phyloP scores from a whole-genome alignment of 2,329 filamentous ascomycete genomes.

The Aspergillus sp. region DNA sequence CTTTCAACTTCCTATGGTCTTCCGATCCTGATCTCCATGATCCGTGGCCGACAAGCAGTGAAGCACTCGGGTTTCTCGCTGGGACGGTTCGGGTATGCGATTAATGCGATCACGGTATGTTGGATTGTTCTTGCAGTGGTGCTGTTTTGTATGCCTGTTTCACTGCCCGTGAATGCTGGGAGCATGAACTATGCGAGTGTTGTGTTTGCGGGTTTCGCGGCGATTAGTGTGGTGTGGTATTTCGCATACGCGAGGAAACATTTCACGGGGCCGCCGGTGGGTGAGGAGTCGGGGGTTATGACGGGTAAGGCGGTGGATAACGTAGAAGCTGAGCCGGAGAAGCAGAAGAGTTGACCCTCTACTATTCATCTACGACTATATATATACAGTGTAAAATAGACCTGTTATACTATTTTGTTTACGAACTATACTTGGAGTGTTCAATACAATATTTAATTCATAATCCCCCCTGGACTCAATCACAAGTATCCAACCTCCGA shows the following conservation, averaged over 20 bases:
- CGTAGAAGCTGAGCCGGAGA: constrained; percentile 16
- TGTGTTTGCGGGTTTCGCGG: constrained; percentile 58
- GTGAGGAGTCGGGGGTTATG: constrained; percentile 25
- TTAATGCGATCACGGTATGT: constrained; percentile 61
- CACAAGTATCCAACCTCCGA: constrained; percentile 27
- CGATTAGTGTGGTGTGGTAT: constrained; percentile 58
- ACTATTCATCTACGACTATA: not conserved
- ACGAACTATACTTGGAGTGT: too few species aligned
- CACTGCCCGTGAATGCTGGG: constrained; percentile 49
- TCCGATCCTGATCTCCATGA: constrained; percentile 64
- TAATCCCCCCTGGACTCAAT: constrained; percentile 8
- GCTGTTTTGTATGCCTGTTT: constrained; percentile 69
- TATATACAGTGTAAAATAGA: not conserved
- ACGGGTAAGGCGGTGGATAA: constrained; percentile 25
- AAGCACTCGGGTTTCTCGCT: constrained; percentile 61
- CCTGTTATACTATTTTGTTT: not conserved
- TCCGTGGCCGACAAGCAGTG: constrained; percentile 61
- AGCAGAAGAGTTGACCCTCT: too few species aligned
- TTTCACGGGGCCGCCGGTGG: constrained; percentile 52
- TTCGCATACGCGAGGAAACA: constrained; percentile 56
- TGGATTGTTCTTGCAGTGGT: constrained; percentile 67
- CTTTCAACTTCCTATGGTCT: constrained; percentile 68
- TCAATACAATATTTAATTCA: too few species aligned
- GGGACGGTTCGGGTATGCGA: constrained; percentile 59
- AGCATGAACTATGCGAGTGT: constrained; percentile 63